phyloP scores from a whole-genome alignment of 257 asterid genomes.

The Thymus mandschuricus region DNA sequence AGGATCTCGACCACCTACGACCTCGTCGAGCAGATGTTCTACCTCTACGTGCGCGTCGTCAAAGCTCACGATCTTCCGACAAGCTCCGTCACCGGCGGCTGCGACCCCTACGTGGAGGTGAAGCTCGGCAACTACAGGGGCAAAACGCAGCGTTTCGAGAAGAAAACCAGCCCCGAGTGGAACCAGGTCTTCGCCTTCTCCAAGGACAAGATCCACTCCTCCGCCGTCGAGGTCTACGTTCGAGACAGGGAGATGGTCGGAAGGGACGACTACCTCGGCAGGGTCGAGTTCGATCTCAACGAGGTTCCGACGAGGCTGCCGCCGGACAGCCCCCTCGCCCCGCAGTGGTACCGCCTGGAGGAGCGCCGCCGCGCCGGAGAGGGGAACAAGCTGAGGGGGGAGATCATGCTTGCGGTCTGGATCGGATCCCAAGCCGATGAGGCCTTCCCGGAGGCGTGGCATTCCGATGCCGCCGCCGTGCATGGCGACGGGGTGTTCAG shows the following conservation, averaged over 20 bases:
- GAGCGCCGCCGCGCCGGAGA: conserved; percentile 41
- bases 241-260: conserved; percentile 63
- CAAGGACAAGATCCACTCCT: conserved; percentile 68
- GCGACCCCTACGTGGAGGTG: conserved; percentile 82
- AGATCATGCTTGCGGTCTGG: conserved; percentile 79
- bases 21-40: conserved; percentile 85
- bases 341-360: conserved; percentile 77
- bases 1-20: conserved; percentile 70
- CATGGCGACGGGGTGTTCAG: conserved; percentile 65
- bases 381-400: conserved; percentile 53
- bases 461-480: conserved; percentile 68
- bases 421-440: conserved; percentile 84
- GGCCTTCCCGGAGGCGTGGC: conserved; percentile 81
- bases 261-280: conserved; percentile 64
- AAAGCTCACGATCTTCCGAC: conserved; percentile 68
- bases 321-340: conserved; percentile 85
- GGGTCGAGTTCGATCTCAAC: conserved; percentile 66
- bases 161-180: conserved; percentile 60
- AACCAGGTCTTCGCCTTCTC: conserved; percentile 75
- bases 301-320: conserved; percentile 79
- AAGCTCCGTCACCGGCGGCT: conserved; percentile 60
- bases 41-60: conserved; percentile 78
- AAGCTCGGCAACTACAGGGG: conserved; percentile 82
- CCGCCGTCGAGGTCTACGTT: conserved; percentile 57
- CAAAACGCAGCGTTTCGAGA: conserved; percentile 64